Evolutionary conservation across 2,329 filamentous ascomycete species (phyloP).

Genomic region (Waltergamsia citrina): DNA sequence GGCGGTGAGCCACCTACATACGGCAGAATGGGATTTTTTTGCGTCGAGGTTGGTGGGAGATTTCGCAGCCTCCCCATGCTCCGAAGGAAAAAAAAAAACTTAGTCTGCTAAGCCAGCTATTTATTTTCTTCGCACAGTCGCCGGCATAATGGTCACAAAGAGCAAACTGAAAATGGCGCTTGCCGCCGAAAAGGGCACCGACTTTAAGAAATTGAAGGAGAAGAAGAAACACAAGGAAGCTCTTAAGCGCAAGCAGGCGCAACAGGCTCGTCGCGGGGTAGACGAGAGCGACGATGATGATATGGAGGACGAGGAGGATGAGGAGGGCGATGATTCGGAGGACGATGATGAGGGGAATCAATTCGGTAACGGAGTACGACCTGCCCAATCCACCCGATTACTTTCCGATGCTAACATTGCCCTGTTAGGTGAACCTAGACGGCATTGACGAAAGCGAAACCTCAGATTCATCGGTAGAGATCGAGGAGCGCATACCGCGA

Average conservation of each 20-base stretch:
- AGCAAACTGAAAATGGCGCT: conserved; percentile 45
- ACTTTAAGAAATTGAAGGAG: conserved; percentile 42
- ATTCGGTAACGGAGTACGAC: conserved; percentile 8
- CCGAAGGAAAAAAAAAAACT: not conserved
- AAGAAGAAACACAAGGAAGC: conserved; percentile 36
- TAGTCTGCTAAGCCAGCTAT: conserved; percentile 1
- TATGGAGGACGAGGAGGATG: conserved; percentile 10
- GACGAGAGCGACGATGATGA: conserved; percentile 12
- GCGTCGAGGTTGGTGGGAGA: not conserved
- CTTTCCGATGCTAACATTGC: not conserved
- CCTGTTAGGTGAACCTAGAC: conserved; percentile 37
- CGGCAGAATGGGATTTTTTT: conserved; percentile 3
- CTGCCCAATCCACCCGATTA: not conserved
- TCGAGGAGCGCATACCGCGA: conserved; percentile 61
- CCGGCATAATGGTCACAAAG: conserved; percentile 28
- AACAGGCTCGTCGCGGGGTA: conserved; percentile 6
- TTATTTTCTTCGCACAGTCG: not conserved
- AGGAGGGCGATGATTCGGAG: conserved; percentile 18
- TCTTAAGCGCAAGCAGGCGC: conserved; percentile 23
- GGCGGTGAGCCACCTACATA: conserved; percentile 2
- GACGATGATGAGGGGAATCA: conserved; percentile 21
- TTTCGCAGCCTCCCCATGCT: not conserved
- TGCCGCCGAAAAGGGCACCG: conserved; percentile 42
- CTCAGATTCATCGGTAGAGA: conserved; percentile 65
- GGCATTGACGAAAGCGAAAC: conserved; percentile 52